These are phyloP conservation scores for Dactylellina leptospora DNA, from an alignment of 2,329 filamentous ascomycete genomes.

Conservation along the genomic window DNA sequence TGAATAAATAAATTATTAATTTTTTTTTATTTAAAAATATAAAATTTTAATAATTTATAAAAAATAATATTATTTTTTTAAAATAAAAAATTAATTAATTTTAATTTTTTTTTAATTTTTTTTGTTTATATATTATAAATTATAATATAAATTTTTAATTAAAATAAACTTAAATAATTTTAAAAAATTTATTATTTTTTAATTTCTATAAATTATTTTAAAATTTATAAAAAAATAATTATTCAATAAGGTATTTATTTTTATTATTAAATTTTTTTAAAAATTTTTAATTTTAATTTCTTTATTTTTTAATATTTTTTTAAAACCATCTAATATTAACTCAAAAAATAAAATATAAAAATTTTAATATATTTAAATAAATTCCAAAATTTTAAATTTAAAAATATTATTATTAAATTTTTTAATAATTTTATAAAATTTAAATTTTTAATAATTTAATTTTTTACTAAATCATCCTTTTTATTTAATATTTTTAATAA, in stretches of 20 bases:
- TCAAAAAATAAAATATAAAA: conserved; percentile 3
- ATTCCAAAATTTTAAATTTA: neutral
- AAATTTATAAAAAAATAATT: neutral
- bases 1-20: neutral
- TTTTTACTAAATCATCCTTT: conserved; percentile 4
- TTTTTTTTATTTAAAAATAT: neutral
- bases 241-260: conserved; percentile 7
- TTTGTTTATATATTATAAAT: neutral
- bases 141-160: neutral
- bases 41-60: neutral
- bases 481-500: neutral
- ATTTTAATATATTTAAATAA: neutral
- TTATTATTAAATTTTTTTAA: neutral
- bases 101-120: neutral
- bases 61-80: neutral
- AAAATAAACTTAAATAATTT: neutral
- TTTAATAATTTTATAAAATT: neutral
- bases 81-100: neutral
- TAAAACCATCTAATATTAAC: neutral
- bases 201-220: conserved; percentile 10
- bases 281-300: neutral
- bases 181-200: neutral
- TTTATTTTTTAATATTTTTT: conserved; percentile 1
- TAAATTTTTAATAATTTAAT: conserved; percentile 9
- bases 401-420: conserved; percentile 8